Evolutionary conservation across 2,329 filamentous ascomycete species (phyloP).

Genomic region (Zymoseptoria tritici): DNA sequence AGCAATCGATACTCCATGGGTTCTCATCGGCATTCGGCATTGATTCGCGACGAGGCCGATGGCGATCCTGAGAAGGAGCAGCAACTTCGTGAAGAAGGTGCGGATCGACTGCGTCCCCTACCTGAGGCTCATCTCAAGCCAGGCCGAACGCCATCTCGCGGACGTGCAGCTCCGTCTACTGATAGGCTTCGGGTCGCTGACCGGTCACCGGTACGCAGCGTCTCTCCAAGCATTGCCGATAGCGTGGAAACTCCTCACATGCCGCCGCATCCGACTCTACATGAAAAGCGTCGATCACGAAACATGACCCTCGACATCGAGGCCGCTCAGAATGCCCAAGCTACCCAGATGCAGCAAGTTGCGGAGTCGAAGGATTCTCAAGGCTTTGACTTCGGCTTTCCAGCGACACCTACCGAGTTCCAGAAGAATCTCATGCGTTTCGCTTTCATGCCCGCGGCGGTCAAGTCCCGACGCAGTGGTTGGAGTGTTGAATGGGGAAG

Average conservation of each 20-base stretch:
- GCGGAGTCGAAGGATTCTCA: slow-evolving; percentile 7
- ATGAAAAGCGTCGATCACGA: slow-evolving; percentile 37
- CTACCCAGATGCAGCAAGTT: slow-evolving; percentile 12
- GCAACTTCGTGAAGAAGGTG: slow-evolving; percentile 71
- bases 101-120: slow-evolving; percentile 76
- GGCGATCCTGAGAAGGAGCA: slow-evolving; percentile 72
- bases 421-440: slow-evolving; percentile 72
- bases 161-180: slow-evolving; percentile 15
- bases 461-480: slow-evolving; percentile 52
- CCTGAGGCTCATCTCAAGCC: slow-evolving; percentile 48
- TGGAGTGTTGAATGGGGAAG: slow-evolving; percentile 92
- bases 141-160: slow-evolving; percentile 16
- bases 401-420: slow-evolving; percentile 70
- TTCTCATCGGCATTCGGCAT: slow-evolving; percentile 63
- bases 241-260: slow-evolving; percentile 23
- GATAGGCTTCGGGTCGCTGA: slow-evolving; percentile 45
- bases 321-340: slow-evolving; percentile 33
- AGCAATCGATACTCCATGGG: slow-evolving; percentile 52
- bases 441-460: slow-evolving; percentile 60
- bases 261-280: slow-evolving; percentile 29
- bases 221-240: slow-evolving; percentile 4
- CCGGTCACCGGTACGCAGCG: neutral
- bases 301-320: slow-evolving; percentile 39
- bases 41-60: slow-evolving; percentile 73
- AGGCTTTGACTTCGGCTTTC: slow-evolving; percentile 56